Evolutionary conservation across 306 rosid species (phyloP), one percentile per base, ranked within the genome.

Genomic region (Rosa persica): DNA sequence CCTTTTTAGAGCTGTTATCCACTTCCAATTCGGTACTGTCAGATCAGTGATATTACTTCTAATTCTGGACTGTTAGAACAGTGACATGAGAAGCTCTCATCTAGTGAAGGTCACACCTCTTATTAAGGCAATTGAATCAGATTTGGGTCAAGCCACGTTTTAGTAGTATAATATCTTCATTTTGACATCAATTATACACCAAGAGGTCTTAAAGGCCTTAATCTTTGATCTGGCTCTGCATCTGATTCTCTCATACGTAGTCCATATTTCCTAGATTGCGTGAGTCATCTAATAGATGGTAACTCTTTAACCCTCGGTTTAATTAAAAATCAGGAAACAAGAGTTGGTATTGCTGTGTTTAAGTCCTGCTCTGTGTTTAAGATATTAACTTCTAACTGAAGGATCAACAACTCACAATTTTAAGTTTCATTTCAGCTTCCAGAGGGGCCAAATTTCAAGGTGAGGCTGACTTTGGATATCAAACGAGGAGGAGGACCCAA

Each of bases 361-460:
- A 30, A 30, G 34, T 30, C 25, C 47, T 15, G 30, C 15, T 22
- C 0, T 73, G 51, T 39, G 23, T 73, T 22, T 2, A 42, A 38
- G 44, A 39, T 38, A n/a, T 4, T 22, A 8, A 19, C 76, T 44
- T 80, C 44, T 49, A 38, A 20, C 12, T 64, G 8, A 49, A 6
- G 65, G 76, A 39, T 44, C 25, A 74, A 16, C 20, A 57, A 40
- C 42, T 75, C 17, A 75, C 60, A 9, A 10, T 61, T 60, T 3
- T 43, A 25, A 16, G 55, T 61, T 1, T 16, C 5, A 34, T 78
- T 85, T 78, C 97, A 90, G 94, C 87, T 76, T 39, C 94, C 90
- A 44, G 90, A 88, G 78, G 87, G 90, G 42, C 89, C 92, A 23
- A 83, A 90, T 76, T 88, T 86, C 76, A 90, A 78, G 83, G 94